Conservation (phyloP, 1,284 basidiomycete genomes). For the Peniophora sp. region DNA sequence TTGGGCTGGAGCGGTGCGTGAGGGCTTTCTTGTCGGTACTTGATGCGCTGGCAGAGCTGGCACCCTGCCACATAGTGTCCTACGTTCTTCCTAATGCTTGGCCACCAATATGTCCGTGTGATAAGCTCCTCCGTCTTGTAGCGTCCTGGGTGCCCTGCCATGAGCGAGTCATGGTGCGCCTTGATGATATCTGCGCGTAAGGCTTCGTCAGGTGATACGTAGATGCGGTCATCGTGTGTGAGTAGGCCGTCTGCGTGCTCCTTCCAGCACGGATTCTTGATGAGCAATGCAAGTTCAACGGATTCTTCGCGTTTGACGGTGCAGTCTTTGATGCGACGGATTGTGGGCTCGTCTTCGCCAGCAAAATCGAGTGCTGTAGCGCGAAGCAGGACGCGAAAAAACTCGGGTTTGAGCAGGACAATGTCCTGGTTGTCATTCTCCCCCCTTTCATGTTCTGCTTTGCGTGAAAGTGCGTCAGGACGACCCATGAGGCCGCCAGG, state of each 20-base stretch:
- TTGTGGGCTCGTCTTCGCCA: not conserved
- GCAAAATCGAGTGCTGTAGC: slow-evolving; percentile 8
- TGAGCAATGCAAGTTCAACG: not conserved
- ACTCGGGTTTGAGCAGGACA: slow-evolving; percentile 12
- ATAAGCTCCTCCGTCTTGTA: slow-evolving; percentile 1
- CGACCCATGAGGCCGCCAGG: not conserved
- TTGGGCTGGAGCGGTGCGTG: not conserved
- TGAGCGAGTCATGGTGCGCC: not conserved
- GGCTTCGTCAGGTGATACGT: not conserved
- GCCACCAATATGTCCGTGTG: too few relatives aligned
- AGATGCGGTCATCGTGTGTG: not conserved
- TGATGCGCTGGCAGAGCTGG: too few relatives aligned
- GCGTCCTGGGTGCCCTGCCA: not conserved
- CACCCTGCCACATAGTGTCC: too few relatives aligned
- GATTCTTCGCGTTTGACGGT: not conserved
- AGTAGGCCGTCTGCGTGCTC: not conserved
- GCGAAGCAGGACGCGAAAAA: slow-evolving; percentile 16
- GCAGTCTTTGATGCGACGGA: not conserved
- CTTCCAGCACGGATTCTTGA: not conserved
- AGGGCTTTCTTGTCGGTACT: slow-evolving; percentile 12
- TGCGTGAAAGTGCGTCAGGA: not conserved
- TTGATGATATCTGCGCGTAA: not conserved
- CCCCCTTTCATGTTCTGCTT: not conserved
- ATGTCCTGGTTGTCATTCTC: not conserved
- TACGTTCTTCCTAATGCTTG: too few relatives aligned